Evolutionary conservation across 345 rosid species (phyloP).

Genomic region (Litchi chinensis): DNA sequence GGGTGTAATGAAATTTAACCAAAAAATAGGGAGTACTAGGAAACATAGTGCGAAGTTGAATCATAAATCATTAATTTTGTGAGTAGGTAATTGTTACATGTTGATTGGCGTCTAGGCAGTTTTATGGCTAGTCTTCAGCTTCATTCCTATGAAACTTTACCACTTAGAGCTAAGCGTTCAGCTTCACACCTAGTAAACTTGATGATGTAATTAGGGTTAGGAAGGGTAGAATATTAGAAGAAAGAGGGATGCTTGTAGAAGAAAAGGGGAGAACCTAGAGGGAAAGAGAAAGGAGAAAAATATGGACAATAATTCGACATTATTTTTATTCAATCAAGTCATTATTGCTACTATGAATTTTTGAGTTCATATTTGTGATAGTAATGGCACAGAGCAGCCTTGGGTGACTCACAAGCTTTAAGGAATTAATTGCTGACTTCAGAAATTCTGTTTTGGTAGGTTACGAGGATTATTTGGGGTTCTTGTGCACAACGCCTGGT

Average conservation of each 20-base stretch:
- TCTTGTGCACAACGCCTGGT: slow-evolving; percentile 96
- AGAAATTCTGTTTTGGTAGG: slow-evolving; percentile 41
- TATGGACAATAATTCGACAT: too few relatives aligned
- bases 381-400: neutral
- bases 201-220: too few relatives aligned
- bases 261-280: too few relatives aligned
- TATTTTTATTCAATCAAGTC: too few relatives aligned
- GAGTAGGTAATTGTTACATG: neutral
- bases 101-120: neutral
- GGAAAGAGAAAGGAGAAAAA: too few relatives aligned
- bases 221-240: too few relatives aligned
- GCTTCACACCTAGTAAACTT: too few relatives aligned
- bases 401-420: neutral
- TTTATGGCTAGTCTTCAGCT: neutral
- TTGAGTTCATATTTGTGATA: too few relatives aligned
- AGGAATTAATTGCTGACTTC: neutral
- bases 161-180: too few relatives aligned
- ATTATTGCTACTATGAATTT: too few relatives aligned
- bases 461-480: slow-evolving; percentile 83
- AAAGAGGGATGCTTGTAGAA: too few relatives aligned
- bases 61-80: neutral
- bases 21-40: neutral
- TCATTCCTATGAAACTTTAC: too few relatives aligned
- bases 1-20: neutral
- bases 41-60: neutral